These are phyloP conservation scores for Platanthera zijinensis DNA, from an alignment of 106 monocot species.

Conservation along the genomic window DNA sequence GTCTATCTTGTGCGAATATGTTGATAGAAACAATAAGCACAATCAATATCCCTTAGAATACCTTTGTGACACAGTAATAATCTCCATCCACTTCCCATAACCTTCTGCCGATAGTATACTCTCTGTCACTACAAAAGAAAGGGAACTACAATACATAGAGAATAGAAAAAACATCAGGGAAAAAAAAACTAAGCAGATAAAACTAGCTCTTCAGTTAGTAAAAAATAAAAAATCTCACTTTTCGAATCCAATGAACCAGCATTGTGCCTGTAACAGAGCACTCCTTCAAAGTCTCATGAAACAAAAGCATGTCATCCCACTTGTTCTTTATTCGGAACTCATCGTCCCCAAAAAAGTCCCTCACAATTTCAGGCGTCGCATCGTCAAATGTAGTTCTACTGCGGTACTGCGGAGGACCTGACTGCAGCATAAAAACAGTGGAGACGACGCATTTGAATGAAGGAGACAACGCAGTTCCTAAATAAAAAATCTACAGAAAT, in stretches of 20 bases:
- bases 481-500: background rate
- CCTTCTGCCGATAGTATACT: conserved; percentile 77
- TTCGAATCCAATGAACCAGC: conserved; percentile 81
- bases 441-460: background rate
- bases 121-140: conserved; percentile 88
- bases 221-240: conserved; percentile 29
- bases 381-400: conserved; percentile 89
- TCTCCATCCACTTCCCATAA: conserved; percentile 58
- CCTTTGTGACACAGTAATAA: conserved; percentile 90
- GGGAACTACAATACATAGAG: conserved; percentile 53
- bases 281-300: conserved; percentile 60
- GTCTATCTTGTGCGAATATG: background rate
- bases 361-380: conserved; percentile 56
- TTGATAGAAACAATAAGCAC: background rate
- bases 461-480: background rate
- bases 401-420: conserved; percentile 72
- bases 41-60: conserved; percentile 7
- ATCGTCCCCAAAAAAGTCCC: conserved; percentile 97
- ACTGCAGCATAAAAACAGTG: conserved; percentile 28
- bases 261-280: conserved; percentile 68
- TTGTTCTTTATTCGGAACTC: conserved; percentile 57
- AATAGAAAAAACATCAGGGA: conserved; percentile 6
- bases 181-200: background rate
- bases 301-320: conserved; percentile 98
- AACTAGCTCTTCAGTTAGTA: background rate